phyloP scores from a whole-genome alignment of 2,329 filamentous ascomycete species.

The Verticillium nonalfalfae region DNA sequence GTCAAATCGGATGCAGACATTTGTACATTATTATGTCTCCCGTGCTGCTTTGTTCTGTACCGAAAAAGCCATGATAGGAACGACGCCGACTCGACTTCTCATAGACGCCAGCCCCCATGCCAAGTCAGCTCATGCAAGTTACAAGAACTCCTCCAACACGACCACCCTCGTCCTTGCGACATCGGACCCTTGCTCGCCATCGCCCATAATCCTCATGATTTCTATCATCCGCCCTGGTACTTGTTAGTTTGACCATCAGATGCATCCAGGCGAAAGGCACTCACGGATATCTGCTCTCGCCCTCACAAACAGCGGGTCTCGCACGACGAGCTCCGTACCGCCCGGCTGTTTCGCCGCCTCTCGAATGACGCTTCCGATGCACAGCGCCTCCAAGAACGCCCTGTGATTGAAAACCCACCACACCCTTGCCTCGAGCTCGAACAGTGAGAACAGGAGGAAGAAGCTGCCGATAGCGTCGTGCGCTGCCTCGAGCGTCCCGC shows the following conservation, averaged over 20 bases:
- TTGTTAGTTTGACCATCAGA: background rate
- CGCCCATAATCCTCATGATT: slow-evolving; percentile 54
- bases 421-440: slow-evolving; percentile 66
- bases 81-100: background rate
- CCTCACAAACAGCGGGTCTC: slow-evolving; percentile 54
- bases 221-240: slow-evolving; percentile 52
- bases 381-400: slow-evolving; percentile 70
- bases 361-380: slow-evolving; percentile 55
- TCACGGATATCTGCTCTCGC: slow-evolving; percentile 55
- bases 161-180: slow-evolving; percentile 53
- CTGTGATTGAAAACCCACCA: slow-evolving; percentile 85
- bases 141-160: slow-evolving; percentile 49
- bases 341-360: slow-evolving; percentile 41
- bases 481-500: slow-evolving; percentile 67
- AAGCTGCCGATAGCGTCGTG: slow-evolving; percentile 70
- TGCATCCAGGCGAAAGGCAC: slow-evolving; percentile 18
- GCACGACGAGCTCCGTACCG: slow-evolving; percentile 36
- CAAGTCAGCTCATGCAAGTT: background rate
- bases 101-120: background rate
- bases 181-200: slow-evolving; percentile 48
- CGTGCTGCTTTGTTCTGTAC: too few relatives aligned
- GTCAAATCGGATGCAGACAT: too few relatives aligned
- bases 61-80: background rate
- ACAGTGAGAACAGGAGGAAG: slow-evolving; percentile 64
- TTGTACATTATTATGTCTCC: too few relatives aligned